These are phyloP conservation scores for Hypoxylon intermedium DNA, from an alignment of 495 filamentous ascomycete species.

Conservation along the genomic window DNA sequence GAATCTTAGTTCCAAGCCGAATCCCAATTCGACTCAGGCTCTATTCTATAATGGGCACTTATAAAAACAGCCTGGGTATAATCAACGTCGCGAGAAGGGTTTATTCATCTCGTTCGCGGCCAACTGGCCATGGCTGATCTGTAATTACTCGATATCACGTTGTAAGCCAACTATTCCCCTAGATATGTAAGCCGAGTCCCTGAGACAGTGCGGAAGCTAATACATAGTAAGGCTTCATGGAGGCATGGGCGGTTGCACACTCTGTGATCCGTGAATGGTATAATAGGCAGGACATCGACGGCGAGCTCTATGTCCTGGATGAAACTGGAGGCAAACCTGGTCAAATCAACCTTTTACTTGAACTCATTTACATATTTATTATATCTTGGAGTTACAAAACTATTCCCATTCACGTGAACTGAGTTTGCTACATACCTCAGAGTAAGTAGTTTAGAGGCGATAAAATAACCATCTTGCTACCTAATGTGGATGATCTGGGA, in stretches of 20 bases:
- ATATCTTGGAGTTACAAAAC: no score
- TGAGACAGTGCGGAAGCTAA: not conserved
- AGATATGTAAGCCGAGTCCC: not conserved
- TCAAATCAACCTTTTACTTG: no score
- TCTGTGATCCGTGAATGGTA: not conserved
- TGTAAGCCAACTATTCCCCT: not conserved
- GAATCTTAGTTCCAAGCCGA: not conserved
- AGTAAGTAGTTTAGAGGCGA: no score
- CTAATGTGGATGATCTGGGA: no score
- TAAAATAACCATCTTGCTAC: no score
- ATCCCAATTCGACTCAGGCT: slow-evolving; percentile 53
- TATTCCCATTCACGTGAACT: no score
- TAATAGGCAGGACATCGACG: slow-evolving; percentile 19
- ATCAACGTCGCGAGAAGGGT: not conserved
- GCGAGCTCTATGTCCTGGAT: slow-evolving; percentile 3
- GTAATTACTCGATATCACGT: not conserved
- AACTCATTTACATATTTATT: no score
- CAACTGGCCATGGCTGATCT: not conserved
- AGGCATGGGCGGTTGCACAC: not conserved
- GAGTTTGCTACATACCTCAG: no score
- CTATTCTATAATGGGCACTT: slow-evolving; percentile 48
- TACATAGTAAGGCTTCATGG: not conserved
- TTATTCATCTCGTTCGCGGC: not conserved
- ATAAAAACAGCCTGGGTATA: not conserved
- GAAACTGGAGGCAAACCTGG: not conserved